Evolutionary conservation across 495 filamentous ascomycete species (phyloP).

Genomic region (Aspergillus avenaceus): DNA sequence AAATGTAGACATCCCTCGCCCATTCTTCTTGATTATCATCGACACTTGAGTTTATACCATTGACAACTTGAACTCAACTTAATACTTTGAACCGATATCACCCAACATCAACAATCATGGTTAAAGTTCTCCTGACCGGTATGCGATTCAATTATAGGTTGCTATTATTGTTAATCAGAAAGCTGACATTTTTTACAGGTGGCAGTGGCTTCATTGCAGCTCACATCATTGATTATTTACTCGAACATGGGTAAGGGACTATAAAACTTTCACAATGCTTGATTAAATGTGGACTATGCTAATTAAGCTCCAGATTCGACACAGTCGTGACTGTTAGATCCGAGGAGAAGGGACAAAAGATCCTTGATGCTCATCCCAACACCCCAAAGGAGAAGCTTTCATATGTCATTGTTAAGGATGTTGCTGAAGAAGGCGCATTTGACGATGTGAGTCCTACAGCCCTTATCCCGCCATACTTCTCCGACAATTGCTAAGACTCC

Average conservation of each 20-base stretch:
- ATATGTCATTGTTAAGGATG: conserved; percentile 78
- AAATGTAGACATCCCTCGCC: background rate
- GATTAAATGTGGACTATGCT: background rate
- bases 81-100: background rate
- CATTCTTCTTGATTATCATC: background rate
- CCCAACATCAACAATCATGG: conserved; percentile 20
- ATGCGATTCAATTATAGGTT: conserved; percentile 3
- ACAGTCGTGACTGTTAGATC: conserved; percentile 84
- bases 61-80: too few relatives aligned
- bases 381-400: conserved; percentile 60
- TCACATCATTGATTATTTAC: conserved; percentile 73
- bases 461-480: background rate
- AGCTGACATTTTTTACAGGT: conserved; percentile 31
- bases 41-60: background rate
- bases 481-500: background rate
- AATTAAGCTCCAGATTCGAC: conserved; percentile 43
- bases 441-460: conserved; percentile 51
- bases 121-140: conserved; percentile 43
- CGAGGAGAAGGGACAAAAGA: conserved; percentile 71
- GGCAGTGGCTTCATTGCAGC: conserved; percentile 74
- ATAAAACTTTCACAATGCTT: background rate
- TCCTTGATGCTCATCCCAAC: conserved; percentile 62
- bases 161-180: background rate
- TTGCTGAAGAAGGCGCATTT: conserved; percentile 71
- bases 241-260: conserved; percentile 50